A percentile compares a stretch with the other conserved stretches of the same genome.
These are phyloP conservation scores for Brettanomyces bruxellensis DNA, from an alignment of 805 yeast species.

Conservation along the genomic window DNA sequence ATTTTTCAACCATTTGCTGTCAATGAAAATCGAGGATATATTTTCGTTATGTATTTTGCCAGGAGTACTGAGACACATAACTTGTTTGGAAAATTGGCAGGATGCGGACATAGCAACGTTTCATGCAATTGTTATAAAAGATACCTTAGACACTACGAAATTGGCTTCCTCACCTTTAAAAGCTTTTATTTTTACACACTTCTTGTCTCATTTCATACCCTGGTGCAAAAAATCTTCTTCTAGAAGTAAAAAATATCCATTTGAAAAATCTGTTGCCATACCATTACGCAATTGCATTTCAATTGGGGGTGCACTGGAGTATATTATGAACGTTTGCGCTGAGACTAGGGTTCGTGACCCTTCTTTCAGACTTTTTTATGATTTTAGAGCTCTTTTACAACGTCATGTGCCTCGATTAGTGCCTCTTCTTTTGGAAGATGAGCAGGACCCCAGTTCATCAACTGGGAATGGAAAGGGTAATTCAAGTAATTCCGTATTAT, in stretches of 20 bases:
- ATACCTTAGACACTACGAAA: constrained; percentile 29
- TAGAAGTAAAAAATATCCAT: constrained; percentile 40
- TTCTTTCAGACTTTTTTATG: constrained; percentile 34
- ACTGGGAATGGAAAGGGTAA: constrained; percentile 26
- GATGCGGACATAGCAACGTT: constrained; percentile 26
- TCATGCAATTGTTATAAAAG: constrained; percentile 29
- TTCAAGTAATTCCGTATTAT: background rate
- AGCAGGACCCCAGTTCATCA: constrained; percentile 28
- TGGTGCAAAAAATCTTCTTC: constrained; percentile 52
- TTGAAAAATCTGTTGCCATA: constrained; percentile 34
- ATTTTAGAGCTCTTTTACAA: constrained; percentile 58
- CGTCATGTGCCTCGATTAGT: constrained; percentile 51
- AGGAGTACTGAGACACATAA: constrained; percentile 37
- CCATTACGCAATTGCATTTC: constrained; percentile 53
- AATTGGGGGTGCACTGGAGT: constrained; percentile 47
- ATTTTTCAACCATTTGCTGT: background rate
- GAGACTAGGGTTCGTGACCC: constrained; percentile 33
- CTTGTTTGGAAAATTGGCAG: constrained; percentile 30
- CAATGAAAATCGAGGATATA: constrained; percentile 44
- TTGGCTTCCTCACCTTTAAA: constrained; percentile 39
- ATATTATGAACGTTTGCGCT: constrained; percentile 50
- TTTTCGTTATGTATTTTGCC: constrained; percentile 61
- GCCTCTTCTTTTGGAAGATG: constrained; percentile 45
- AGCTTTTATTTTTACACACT: constrained; percentile 40
- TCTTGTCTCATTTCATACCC: constrained; percentile 48